phyloP scores from a whole-genome alignment of 352 stramenopile species.

The Globisporangium paroecandrum region DNA sequence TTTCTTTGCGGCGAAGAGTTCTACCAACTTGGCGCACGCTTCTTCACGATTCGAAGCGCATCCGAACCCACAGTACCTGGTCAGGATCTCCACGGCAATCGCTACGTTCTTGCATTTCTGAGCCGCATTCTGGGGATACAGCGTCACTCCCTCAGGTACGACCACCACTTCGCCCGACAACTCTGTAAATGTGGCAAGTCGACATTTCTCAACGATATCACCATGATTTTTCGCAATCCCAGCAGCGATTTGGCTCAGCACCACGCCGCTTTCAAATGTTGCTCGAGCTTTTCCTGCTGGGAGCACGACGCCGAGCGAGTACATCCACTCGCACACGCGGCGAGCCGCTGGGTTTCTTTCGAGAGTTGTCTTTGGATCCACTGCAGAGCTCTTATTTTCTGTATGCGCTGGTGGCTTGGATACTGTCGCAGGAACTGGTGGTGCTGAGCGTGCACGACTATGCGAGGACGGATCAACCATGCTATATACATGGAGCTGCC shows the following conservation, averaged over 20 bases:
- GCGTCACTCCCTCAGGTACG: not conserved
- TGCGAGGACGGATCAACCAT: constrained; percentile 32
- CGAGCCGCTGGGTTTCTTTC: not conserved
- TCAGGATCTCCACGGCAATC: constrained; percentile 7
- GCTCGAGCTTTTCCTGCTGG: not conserved
- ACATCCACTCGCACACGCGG: constrained; percentile 12
- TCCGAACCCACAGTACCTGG: not conserved
- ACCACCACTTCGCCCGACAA: not conserved
- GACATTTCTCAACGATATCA: not conserved
- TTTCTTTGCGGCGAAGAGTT: not conserved
- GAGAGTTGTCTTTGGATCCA: not conserved
- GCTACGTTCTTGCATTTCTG: constrained; percentile 12
- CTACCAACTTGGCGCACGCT: constrained; percentile 2
- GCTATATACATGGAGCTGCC: constrained; percentile 29
- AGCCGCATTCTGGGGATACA: constrained; percentile 11
- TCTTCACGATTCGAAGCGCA: not conserved
- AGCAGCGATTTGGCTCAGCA: constrained; percentile 35
- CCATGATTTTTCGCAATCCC: constrained; percentile 18
- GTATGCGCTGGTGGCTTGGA: not conserved
- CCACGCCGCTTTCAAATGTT: constrained; percentile 26
- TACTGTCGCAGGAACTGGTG: not conserved
- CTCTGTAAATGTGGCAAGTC: not conserved
- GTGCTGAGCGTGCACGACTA: not conserved
- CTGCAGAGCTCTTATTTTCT: not conserved
- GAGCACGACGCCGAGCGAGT: constrained; percentile 17